Conservation (phyloP, 1,284 basidiomycete species). For the Ceratobasidium sp. region DNA sequence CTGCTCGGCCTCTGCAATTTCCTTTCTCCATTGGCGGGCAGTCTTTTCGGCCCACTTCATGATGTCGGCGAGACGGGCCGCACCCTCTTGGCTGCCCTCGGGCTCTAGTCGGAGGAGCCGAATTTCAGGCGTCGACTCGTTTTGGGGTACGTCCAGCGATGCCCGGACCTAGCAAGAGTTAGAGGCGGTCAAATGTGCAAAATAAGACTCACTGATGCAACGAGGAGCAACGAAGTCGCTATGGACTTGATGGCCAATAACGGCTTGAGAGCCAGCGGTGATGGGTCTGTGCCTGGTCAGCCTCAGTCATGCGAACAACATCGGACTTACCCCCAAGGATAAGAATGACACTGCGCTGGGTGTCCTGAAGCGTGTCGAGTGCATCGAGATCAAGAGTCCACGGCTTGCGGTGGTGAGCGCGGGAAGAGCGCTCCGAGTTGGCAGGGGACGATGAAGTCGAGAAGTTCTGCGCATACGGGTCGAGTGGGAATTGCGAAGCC, state of each 20-base stretch:
- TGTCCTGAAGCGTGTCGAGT: slow-evolving; percentile 13
- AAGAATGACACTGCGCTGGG: slow-evolving; percentile 11
- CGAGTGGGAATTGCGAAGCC: slow-evolving; percentile 18
- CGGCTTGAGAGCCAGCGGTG: slow-evolving; percentile 29
- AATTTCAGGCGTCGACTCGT: slow-evolving; percentile 30
- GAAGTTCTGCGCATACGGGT: slow-evolving; percentile 21
- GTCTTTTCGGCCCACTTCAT: slow-evolving; percentile 29
- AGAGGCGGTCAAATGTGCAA: neutral
- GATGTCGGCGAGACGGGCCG: slow-evolving; percentile 25
- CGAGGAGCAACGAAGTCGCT: slow-evolving; percentile 18
- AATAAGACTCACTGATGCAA: slow-evolving; percentile 15
- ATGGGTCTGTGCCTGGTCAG: slow-evolving; percentile 22
- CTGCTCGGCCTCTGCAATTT: slow-evolving; percentile 13
- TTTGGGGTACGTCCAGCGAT: slow-evolving; percentile 24
- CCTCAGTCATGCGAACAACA: neutral
- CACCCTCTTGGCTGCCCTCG: slow-evolving; percentile 9
- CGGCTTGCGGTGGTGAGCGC: slow-evolving; percentile 17
- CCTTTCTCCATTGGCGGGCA: slow-evolving; percentile 27
- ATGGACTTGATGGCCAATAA: slow-evolving; percentile 23
- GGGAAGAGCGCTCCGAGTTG: slow-evolving; percentile 14
- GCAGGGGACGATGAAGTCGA: neutral
- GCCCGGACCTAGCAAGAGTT: neutral
- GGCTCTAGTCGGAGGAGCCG: slow-evolving; percentile 18
- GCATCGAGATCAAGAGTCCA: slow-evolving; percentile 33
- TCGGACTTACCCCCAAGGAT: slow-evolving; percentile 12